Conservation (phyloP, 2,329 filamentous ascomycete genomes). For the Metarhizium anisopliae region DNA sequence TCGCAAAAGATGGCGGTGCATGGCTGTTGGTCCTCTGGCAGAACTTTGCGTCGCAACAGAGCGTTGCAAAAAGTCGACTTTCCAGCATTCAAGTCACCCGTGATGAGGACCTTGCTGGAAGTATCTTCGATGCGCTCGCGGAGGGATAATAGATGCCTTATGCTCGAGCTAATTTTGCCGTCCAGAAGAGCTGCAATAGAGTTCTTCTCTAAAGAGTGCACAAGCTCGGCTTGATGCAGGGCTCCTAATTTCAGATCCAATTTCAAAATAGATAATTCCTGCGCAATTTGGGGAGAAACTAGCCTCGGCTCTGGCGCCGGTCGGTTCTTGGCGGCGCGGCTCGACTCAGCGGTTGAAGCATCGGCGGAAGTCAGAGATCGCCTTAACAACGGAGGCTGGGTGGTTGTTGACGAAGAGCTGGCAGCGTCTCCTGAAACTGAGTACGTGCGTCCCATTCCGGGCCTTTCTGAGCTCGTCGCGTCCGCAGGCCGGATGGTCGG, state of each 20-base stretch:
- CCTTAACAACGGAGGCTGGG: conserved; percentile 43
- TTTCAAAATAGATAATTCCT: conserved; percentile 93
- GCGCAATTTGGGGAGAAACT: conserved; percentile 83
- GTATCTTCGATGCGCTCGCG: conserved; percentile 95
- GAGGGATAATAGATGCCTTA: conserved; percentile 79
- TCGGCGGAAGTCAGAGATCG: conserved; percentile 67
- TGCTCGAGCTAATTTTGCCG: conserved; percentile 87
- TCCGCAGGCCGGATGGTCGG: conserved; percentile 67
- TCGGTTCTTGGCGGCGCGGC: conserved; percentile 56
- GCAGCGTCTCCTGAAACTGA: conserved; percentile 45
- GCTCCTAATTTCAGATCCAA: conserved; percentile 86
- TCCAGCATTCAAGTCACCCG: conserved; percentile 91
- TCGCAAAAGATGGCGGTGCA: conserved; percentile 99
- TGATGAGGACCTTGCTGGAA: conserved; percentile 91
- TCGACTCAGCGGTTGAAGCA: conserved; percentile 51
- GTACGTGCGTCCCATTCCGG: conserved; percentile 54
- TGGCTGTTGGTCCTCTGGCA: conserved; percentile 95
- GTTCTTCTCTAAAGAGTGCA: conserved; percentile 87
- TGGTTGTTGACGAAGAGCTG: conserved; percentile 25
- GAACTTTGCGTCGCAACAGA: conserved; percentile 79
- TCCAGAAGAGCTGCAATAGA: conserved; percentile 87
- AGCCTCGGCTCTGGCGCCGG: conserved; percentile 64
- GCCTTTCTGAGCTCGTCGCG: conserved; percentile 35
- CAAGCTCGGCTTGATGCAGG: conserved; percentile 78
- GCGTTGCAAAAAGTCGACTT: conserved; percentile 99